Base-by-base conservation (phyloP, 1,139 yeast species). In the Candida pseudocylindracea region DNA sequence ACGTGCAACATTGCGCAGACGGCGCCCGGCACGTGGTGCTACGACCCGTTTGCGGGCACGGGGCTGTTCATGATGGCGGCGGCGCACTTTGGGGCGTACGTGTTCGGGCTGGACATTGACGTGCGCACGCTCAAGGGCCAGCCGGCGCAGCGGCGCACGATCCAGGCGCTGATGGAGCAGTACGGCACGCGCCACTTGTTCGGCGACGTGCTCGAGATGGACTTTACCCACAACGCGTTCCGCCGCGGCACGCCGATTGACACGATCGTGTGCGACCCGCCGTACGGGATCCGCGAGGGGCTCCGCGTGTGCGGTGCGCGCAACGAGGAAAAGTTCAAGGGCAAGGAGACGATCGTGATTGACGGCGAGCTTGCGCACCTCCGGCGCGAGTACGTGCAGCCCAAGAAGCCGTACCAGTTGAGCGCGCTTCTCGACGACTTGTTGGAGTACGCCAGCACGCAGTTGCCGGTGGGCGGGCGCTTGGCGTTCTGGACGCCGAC, bases 401-500 rank as follows among this genome's bases (percentile, higher is more conserved):
- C 98, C 0, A 88, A 85, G 47, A 83, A 80, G 48, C 91, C 94
- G 1, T 85, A 81, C 48, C 78, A 78, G 39, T 60, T 88, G 40
- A 78, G 79, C 38, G 59, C 70, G 31, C 54, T 88, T 41, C 55
- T 91, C 31, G 78, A 73, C 41, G 95, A 85, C 47, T 55, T 91
- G 33, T 57, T 88, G 30, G 51, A 56, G 24, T 88, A 76, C 56
- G 67, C 93, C 0, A 69, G 88, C 2, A 57, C 60, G 8, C 65
- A 88, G 43, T 57, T 88, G 36, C 79, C 76, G 0, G 55, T 71
- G 2, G 67, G 66, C 9, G 94, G 95, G 0, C 56, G 96, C 38
- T 57, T 88, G 29, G 80, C 92, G 20, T 85, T 83, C 49, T 88
- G 99, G 99, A 80, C 88, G 92, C 99, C 99, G 0, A 78, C 93